Percentiles rank a stretch among this genome's conserved stretches.
Conservation (phyloP, 192 early-diverging fungal species). For the Backusella westeae region DNA sequence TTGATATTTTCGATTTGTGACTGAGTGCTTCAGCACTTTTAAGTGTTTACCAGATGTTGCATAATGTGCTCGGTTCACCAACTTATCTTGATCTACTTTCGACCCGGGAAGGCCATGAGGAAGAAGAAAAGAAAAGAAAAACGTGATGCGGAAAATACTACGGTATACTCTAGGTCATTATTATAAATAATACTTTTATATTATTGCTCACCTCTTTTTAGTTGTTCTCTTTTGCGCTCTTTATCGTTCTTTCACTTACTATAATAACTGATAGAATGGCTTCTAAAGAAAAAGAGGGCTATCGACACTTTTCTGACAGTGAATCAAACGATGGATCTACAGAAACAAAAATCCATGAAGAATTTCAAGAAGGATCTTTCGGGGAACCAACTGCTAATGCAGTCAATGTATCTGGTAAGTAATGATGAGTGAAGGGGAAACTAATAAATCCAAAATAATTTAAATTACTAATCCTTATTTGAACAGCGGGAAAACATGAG, state of each 20-base stretch:
- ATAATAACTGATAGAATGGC: not conserved
- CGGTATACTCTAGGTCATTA: not conserved
- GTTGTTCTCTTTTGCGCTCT: not conserved
- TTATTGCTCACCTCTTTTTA: not conserved
- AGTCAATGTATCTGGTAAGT: constrained; percentile 27
- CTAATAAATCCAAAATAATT: not conserved
- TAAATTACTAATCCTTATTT: not conserved
- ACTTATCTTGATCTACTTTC: not conserved
- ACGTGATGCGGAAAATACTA: not conserved
- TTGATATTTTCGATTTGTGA: not conserved
- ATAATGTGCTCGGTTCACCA: not conserved
- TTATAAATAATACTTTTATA: not conserved
- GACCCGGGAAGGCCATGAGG: not conserved
- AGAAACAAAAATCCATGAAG: not conserved
- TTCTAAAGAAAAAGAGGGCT: not conserved
- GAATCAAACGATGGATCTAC: not conserved
- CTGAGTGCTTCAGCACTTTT: not conserved
- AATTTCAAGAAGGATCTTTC: constrained; percentile 8
- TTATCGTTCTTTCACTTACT: not conserved
- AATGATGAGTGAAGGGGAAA: not conserved
- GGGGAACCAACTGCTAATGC: constrained; percentile 25
- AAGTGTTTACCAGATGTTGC: not conserved
- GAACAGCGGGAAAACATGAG: constrained; percentile 11
- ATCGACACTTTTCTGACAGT: not conserved
- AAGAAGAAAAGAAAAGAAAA: not conserved